phyloP scores from a whole-genome alignment of 2,329 filamentous ascomycete genomes.

The Metarhizium rileyi region DNA sequence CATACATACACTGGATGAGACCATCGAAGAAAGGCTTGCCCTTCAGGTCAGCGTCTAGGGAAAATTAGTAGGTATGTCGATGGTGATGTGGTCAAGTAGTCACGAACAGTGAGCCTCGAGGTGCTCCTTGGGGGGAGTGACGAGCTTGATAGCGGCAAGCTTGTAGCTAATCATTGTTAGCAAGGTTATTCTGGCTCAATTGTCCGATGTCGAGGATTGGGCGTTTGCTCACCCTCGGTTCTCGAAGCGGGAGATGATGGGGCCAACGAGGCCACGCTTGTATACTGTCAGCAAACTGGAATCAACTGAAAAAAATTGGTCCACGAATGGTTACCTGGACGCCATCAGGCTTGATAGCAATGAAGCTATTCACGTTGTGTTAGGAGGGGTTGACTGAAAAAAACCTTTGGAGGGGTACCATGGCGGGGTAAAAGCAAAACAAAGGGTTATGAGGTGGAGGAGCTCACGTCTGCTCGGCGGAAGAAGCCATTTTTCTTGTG shows the following conservation, averaged over 20 bases:
- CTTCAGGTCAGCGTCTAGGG: constrained; percentile 69
- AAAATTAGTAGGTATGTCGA: constrained; percentile 16
- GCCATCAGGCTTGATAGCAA: constrained; percentile 99
- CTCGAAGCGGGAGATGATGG: constrained; percentile 98
- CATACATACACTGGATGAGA: constrained; percentile 73
- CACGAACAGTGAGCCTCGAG: constrained; percentile 86
- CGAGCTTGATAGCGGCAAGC: constrained; percentile 95
- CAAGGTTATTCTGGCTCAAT: not conserved
- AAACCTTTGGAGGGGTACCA: constrained; percentile 13
- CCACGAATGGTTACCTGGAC: constrained; percentile 66
- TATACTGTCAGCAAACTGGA: not conserved
- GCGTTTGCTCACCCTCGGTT: constrained; percentile 63
- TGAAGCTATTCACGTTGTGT: constrained; percentile 61
- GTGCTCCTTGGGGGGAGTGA: constrained; percentile 81
- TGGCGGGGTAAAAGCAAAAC: constrained; percentile 21
- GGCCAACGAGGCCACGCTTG: constrained; percentile 95
- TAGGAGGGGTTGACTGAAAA: constrained; percentile 10
- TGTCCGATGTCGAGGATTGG: not conserved
- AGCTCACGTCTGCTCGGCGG: constrained; percentile 74
- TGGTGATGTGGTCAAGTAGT: not conserved
- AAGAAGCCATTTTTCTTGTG: constrained; percentile 54
- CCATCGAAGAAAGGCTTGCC: constrained; percentile 96
- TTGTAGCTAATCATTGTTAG: constrained; percentile 51
- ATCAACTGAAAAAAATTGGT: not conserved
- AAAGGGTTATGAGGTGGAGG: constrained; percentile 10